Conservation (phyloP, 2,329 filamentous ascomycete species). For the Fusarium guadeloupense region DNA sequence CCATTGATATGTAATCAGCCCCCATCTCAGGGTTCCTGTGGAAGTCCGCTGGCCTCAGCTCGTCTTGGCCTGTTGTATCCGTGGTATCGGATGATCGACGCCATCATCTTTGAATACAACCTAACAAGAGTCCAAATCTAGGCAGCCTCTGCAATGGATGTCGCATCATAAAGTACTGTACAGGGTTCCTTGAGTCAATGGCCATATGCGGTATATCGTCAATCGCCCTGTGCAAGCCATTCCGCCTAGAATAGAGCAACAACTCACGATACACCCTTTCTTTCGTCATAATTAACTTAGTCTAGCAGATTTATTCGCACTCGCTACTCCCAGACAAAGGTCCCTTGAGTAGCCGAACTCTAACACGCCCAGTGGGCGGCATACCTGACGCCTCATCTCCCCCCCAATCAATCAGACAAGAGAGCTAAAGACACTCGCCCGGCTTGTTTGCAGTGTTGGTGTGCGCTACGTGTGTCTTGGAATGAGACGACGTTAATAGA, state of each 20-base stretch:
- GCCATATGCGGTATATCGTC: background rate
- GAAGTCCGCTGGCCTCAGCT: slow-evolving; percentile 1
- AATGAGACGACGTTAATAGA: background rate
- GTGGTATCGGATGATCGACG: slow-evolving; percentile 23
- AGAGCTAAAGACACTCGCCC: slow-evolving; percentile 13
- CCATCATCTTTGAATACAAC: slow-evolving; percentile 17
- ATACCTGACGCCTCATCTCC: slow-evolving; percentile 15
- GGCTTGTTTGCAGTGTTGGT: background rate
- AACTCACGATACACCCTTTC: background rate
- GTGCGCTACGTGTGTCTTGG: background rate
- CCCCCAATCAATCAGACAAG: slow-evolving; percentile 5
- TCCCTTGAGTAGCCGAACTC: slow-evolving; percentile 32
- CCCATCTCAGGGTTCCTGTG: background rate
- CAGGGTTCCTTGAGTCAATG: background rate
- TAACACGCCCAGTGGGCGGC: slow-evolving; percentile 16
- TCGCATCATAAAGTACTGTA: slow-evolving; percentile 2
- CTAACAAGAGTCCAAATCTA: slow-evolving; percentile 26
- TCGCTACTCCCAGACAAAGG: slow-evolving; percentile 25
- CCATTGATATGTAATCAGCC: slow-evolving; percentile 21
- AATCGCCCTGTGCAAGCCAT: too few species aligned
- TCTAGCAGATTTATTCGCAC: slow-evolving; percentile 4
- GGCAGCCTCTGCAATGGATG: slow-evolving; percentile 22
- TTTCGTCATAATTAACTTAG: slow-evolving; percentile 15
- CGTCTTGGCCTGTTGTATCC: slow-evolving; percentile 4
- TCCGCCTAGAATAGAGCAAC: background rate